Evolutionary conservation across 352 stramenopile genomes (phyloP), one percentile per base, ranked within the genome.

Genomic region (Aphanomyces astaci): DNA sequence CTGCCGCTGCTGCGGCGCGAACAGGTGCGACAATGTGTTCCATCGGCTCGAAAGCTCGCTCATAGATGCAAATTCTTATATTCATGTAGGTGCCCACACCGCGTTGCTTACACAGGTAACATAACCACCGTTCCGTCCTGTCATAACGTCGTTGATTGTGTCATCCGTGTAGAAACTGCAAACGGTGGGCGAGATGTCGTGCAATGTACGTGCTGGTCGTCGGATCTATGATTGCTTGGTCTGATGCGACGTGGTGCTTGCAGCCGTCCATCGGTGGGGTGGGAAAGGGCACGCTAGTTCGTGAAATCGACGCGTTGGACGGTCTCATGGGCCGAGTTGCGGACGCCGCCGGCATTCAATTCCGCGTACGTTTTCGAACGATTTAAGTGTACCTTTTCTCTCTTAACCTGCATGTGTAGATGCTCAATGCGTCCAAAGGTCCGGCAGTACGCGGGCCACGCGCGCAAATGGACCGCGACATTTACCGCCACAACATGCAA

Each of bases 261-360:
- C 53, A 95, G 86, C 97, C 97, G 27, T 97, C 86, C 31, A 98
- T 99, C 63, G 97, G 97, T 36, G 97, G 97, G 7, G 98, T 99
- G 11, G 97, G 96, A 31, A 99, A 99, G 81, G 96, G 96, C 30
- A 98, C 98, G 72, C 79, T 99, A 27, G 97, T 99, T 28, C 84
- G 95, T 24, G 97, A 99, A 74, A 95, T 99, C 56, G 96, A 99
- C 78, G 97, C 97, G 17, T 75, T 99, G 19, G 95, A 97, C 59
- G 97, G 97, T n/a, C 78, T 99, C 53, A 99, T 99, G 86, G 96
- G 96, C 11, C 84, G 88, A 40, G 83, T 98, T 15, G 96, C 96
- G 3, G 97, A 99, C 82, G 73, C 81, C 27, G 95, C 87, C 0
- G 96, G 95, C 25, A 98, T 99, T 75, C 97, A 99, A 76, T 99